Evolutionary conservation across 257 asterid genomes (phyloP).

Genomic region (Solanum paucissectum): DNA sequence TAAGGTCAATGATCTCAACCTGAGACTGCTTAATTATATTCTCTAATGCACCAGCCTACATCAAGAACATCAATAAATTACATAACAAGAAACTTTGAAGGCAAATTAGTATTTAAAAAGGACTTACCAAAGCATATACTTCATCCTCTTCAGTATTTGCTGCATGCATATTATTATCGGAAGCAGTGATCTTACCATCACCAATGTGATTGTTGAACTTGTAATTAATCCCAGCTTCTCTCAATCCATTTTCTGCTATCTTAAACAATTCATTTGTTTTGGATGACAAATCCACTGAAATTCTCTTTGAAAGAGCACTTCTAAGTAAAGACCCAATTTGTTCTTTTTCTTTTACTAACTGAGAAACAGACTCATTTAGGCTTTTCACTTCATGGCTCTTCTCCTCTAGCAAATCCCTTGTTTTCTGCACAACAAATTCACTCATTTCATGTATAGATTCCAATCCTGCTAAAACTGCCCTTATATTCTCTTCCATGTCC

Average conservation of each 20-base stretch:
- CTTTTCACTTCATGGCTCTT: constrained; percentile 53
- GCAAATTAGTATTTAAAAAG: not conserved
- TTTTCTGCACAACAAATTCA: constrained; percentile 55
- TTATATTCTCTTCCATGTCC: constrained; percentile 74
- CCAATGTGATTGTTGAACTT: constrained; percentile 44
- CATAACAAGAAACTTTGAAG: not conserved
- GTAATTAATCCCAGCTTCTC: constrained; percentile 82
- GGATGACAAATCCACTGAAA: constrained; percentile 66
- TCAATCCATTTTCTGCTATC: constrained; percentile 85
- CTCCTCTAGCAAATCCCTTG: constrained; percentile 58
- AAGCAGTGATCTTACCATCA: constrained; percentile 22
- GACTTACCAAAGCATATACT: constrained; percentile 79
- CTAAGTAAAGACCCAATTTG: constrained; percentile 80
- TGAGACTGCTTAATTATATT: constrained; percentile 91
- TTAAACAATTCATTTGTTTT: constrained; percentile 77
- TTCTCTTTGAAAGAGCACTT: constrained; percentile 73
- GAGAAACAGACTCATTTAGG: constrained; percentile 56
- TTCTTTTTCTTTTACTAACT: constrained; percentile 73
- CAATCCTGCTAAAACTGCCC: constrained; percentile 87
- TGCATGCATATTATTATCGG: constrained; percentile 31
- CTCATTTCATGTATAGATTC: constrained; percentile 75
- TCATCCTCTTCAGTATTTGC: constrained; percentile 62
- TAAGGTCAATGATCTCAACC: constrained; percentile 89
- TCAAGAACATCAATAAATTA: constrained; percentile 8
- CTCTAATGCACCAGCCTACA: constrained; percentile 89